Conservation (phyloP, 176 grass and related monocot genomes). For the Guadua angustifolia region DNA sequence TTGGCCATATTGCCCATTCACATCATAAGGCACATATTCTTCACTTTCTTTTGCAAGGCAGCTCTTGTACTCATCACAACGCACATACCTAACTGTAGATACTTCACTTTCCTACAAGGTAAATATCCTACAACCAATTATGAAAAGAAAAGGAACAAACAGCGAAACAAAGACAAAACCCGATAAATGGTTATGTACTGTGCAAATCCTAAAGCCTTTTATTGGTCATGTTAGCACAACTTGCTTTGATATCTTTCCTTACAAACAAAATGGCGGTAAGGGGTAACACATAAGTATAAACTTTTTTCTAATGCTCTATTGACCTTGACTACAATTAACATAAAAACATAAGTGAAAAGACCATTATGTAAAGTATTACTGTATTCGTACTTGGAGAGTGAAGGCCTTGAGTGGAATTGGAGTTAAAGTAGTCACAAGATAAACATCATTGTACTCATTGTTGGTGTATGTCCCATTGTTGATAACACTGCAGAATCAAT, state of each 20-base stretch:
- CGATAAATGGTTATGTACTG: background rate
- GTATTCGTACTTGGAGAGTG: slow-evolving; percentile 73
- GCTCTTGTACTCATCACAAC: slow-evolving; percentile 71
- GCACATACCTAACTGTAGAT: slow-evolving; percentile 80
- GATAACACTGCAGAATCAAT: slow-evolving; percentile 64
- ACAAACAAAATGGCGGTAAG: background rate
- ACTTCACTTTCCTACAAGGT: slow-evolving; percentile 82
- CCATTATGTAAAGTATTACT: slow-evolving; percentile 15
- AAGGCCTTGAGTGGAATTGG: slow-evolving; percentile 92
- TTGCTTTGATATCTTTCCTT: slow-evolving; percentile 31
- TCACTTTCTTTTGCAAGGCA: slow-evolving; percentile 63
- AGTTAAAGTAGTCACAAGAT: slow-evolving; percentile 85
- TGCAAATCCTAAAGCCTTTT: background rate
- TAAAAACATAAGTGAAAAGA: background rate
- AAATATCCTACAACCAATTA: slow-evolving; percentile 6
- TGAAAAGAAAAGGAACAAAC: background rate
- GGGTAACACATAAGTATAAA: background rate
- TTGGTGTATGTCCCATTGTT: slow-evolving; percentile 74
- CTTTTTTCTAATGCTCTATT: slow-evolving; percentile 32
- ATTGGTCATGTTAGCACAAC: background rate
- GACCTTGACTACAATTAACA: slow-evolving; percentile 21
- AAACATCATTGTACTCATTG: slow-evolving; percentile 93
- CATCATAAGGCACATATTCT: slow-evolving; percentile 91
- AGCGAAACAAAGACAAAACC: background rate
- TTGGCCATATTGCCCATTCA: slow-evolving; percentile 71